These are phyloP conservation scores for Hippophae gyantsensis DNA, from an alignment of 306 rosid species.

Conservation along the genomic window DNA sequence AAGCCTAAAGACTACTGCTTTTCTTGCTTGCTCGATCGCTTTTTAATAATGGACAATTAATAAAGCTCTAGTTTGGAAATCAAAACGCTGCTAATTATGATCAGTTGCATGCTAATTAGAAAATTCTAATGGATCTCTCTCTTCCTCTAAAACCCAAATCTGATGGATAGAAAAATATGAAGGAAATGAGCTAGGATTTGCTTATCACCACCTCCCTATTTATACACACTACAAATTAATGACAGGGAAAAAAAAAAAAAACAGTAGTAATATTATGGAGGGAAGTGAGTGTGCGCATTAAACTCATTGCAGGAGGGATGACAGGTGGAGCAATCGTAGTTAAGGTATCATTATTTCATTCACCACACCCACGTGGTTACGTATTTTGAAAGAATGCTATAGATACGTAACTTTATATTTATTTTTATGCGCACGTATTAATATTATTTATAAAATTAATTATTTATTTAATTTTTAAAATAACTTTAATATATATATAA, in stretches of 20 bases:
- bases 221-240: slow-evolving; percentile 17
- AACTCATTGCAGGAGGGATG: slow-evolving; percentile 35
- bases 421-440: too few species aligned
- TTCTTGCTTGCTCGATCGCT: not conserved
- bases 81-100: slow-evolving; percentile 11
- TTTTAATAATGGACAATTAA: not conserved
- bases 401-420: too few species aligned
- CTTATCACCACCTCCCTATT: not conserved
- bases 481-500: too few species aligned
- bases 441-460: too few species aligned
- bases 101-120: slow-evolving; percentile 4
- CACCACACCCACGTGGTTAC: slow-evolving; percentile 7
- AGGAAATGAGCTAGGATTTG: not conserved
- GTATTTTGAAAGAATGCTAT: too few species aligned
- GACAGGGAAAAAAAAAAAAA: not conserved
- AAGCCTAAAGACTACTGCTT: not conserved
- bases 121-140: slow-evolving; percentile 20
- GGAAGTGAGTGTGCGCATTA: slow-evolving; percentile 13
- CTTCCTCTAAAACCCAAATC: not conserved
- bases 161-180: slow-evolving; percentile 13
- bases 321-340: slow-evolving; percentile 46
- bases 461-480: too few species aligned
- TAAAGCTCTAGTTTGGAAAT: too few species aligned
- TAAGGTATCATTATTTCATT: slow-evolving; percentile 47
- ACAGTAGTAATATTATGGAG: too few species aligned